Evolutionary conservation across 106 monocot genomes (phyloP).

Genomic region (Chionographis japonica): DNA sequence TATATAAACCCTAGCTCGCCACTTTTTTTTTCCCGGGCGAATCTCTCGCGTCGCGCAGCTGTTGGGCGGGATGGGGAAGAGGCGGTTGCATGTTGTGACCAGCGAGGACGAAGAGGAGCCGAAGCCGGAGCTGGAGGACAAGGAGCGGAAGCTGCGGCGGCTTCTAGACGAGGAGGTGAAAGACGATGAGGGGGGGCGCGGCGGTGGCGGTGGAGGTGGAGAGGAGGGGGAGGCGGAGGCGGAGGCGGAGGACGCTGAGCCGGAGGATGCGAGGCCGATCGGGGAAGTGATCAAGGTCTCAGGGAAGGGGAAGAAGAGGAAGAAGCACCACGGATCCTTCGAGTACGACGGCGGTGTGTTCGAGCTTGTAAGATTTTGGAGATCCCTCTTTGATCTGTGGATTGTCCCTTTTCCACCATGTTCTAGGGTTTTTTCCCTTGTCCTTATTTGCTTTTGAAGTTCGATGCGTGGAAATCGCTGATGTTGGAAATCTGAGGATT

Average conservation of each 20-base stretch:
- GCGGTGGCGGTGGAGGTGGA: neutral
- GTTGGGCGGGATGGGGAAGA: constrained; percentile 22
- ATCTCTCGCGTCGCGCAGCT: too few relatives aligned
- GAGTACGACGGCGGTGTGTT: constrained; percentile 76
- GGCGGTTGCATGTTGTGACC: constrained; percentile 26
- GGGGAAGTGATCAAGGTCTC: constrained; percentile 59
- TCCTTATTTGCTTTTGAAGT: neutral
- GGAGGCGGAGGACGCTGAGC: constrained; percentile 27
- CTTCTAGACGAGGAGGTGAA: too few relatives aligned
- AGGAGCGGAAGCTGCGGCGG: constrained; percentile 5
- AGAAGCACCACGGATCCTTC: constrained; percentile 69
- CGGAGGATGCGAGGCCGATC: constrained; percentile 49
- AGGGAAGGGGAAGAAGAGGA: constrained; percentile 73
- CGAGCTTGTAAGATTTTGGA: constrained; percentile 48
- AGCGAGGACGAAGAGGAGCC: constrained; percentile 32
- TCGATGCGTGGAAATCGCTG: too few relatives aligned
- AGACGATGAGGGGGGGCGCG: constrained; percentile 2
- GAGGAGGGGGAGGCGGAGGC: constrained; percentile 37
- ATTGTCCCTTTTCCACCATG: neutral
- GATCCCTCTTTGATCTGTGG: neutral
- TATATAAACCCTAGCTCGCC: neutral
- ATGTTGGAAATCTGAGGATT: too few relatives aligned
- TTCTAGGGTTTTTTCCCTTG: constrained; percentile 8
- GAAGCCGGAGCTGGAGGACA: neutral
- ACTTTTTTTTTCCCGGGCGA: too few relatives aligned